phyloP scores from a whole-genome alignment of 179 eudicot genomes.

The Sideroxylon spinosum region DNA sequence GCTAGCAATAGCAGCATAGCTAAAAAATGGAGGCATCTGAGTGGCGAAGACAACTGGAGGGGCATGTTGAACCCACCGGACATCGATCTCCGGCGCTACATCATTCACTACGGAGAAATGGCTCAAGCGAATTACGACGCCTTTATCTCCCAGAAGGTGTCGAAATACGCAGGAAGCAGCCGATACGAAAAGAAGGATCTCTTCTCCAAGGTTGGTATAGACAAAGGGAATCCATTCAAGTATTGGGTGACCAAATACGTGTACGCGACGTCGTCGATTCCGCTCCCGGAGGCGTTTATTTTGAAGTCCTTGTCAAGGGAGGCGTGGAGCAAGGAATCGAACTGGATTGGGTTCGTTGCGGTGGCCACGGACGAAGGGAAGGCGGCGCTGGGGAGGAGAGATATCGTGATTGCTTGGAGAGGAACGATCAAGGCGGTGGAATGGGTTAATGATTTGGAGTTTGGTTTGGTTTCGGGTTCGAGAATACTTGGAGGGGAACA shows the following conservation, averaged over 20 bases:
- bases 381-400: slow-evolving; percentile 55
- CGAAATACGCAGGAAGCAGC: slow-evolving; percentile 55
- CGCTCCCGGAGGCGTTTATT: slow-evolving; percentile 51
- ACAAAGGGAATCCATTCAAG: slow-evolving; percentile 45
- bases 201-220: slow-evolving; percentile 46
- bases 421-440: slow-evolving; percentile 52
- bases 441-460: slow-evolving; percentile 58
- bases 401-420: slow-evolving; percentile 67
- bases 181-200: slow-evolving; percentile 36
- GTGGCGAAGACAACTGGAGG: slow-evolving; percentile 62
- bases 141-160: slow-evolving; percentile 44
- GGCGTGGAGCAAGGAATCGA: slow-evolving; percentile 69
- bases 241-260: slow-evolving; percentile 59
- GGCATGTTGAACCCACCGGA: slow-evolving; percentile 68
- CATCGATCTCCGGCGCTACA: slow-evolving; percentile 51
- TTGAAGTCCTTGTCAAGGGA: slow-evolving; percentile 63
- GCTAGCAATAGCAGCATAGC: slow-evolving; percentile 26
- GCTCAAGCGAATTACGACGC: slow-evolving; percentile 68
- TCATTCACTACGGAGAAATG: slow-evolving; percentile 71
- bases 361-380: slow-evolving; percentile 63
- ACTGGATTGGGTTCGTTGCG: slow-evolving; percentile 68
- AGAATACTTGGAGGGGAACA: slow-evolving; percentile 34
- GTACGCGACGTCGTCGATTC: slow-evolving; percentile 57
- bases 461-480: slow-evolving; percentile 36
- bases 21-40: slow-evolving; percentile 52